Conservation (phyloP, 2,329 filamentous ascomycete genomes). For the Cercospora sp. region DNA sequence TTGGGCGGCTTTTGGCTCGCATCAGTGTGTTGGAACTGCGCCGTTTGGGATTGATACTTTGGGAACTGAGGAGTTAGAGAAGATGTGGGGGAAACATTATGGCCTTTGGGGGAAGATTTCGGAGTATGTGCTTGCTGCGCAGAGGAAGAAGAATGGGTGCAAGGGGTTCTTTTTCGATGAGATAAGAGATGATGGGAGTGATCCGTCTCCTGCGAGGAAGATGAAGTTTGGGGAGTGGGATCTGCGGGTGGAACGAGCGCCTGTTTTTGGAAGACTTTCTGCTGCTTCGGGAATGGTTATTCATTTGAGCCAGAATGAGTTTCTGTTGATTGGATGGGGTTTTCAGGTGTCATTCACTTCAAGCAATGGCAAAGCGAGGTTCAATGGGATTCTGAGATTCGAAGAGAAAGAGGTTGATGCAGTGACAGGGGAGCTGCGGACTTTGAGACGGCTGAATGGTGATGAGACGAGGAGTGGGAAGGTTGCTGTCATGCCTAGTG, state of each 20-base stretch:
- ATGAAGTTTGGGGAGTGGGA: constrained; percentile 40
- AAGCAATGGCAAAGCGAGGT: constrained; percentile 38
- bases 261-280: constrained; percentile 49
- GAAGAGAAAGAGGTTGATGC: constrained; percentile 44
- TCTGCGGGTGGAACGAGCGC: constrained; percentile 46
- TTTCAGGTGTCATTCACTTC: constrained; percentile 44
- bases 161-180: constrained; percentile 51
- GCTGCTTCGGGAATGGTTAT: constrained; percentile 49
- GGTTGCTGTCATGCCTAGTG: constrained; percentile 57
- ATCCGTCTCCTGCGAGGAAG: constrained; percentile 36
- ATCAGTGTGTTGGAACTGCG: constrained; percentile 42
- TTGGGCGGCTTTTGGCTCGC: constrained; percentile 47
- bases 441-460: constrained; percentile 44
- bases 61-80: constrained; percentile 31
- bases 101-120: constrained; percentile 41
- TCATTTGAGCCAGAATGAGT: constrained; percentile 41
- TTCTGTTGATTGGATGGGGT: constrained; percentile 49
- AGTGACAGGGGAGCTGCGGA: constrained; percentile 41
- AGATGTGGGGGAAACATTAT: constrained; percentile 45
- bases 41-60: constrained; percentile 50
- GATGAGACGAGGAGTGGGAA: constrained; percentile 52
- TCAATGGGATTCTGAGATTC: constrained; percentile 48
- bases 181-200: constrained; percentile 32
- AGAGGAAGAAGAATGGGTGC: constrained; percentile 37
- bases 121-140: constrained; percentile 44